Base-by-base conservation (phyloP, 768 basidiomycete species). In the Holtermanniella nyarrowii region DNA sequence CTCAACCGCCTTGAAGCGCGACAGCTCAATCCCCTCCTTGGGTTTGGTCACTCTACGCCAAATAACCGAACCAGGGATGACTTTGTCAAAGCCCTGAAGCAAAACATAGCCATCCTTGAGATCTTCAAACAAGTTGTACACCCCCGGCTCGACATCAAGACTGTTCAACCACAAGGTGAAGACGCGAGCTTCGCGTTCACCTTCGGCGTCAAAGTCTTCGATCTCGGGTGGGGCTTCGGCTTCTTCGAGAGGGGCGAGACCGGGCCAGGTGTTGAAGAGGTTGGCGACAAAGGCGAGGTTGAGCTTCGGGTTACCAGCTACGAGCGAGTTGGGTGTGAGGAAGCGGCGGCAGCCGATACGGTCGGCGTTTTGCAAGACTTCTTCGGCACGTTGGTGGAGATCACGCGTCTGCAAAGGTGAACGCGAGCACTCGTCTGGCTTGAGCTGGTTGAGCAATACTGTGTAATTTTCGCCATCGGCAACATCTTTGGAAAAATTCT, bases 121-220 rank as follows among this genome's bases (percentile, higher is more conserved):
- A 68, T 97, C 86, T 76, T 97, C 88, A 67, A 96, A 97, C 55
- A 99, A 74, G 74, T 96, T 91, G 78, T 86, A 89, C 14, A 99
- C 91, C 42, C 82, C 84, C 0, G 95, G 95, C 49, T 99, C 91
- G 53, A 97, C 95, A 56, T 87, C 88, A 46, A 99, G 79, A 12
- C 88, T 90, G 76, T 99, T 99, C 55, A 99, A 78, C 95, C 95
- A 99, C 18, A 99, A 80, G 0, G 86, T 99, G 70, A 99, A 99
- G 25, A 91, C 95, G 31, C 93, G 82, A 3, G 95, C 95, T 72
- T 97, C 95, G 44, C 95, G 83, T 71, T 99, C 95, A 54, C 95
- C 95, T 71, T 99, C 95, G 0, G 93, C 95, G 56, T 99, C 95
- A 62, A 99, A 99, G 74, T 97, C 95, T 64, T 96, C 93, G 27